Conservation (phyloP, 768 basidiomycete species). For the Kondoa malvinella region DNA sequence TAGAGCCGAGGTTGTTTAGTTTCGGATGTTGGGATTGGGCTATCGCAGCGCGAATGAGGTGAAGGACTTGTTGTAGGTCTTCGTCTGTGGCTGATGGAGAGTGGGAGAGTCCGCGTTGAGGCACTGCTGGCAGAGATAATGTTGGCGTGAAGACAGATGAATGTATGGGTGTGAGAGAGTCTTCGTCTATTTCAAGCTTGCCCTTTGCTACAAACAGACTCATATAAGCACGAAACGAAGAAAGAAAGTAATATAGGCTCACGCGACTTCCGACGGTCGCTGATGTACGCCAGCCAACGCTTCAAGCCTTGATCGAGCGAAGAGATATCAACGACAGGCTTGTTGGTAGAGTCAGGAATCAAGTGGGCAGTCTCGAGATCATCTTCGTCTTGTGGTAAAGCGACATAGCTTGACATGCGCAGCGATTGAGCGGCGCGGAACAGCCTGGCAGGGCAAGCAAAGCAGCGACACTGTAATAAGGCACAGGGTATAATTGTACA, state of each 20-base stretch:
- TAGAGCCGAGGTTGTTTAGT: slow-evolving; percentile 76
- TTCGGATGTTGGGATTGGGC: slow-evolving; percentile 66
- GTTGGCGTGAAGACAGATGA: neutral
- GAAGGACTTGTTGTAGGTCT: slow-evolving; percentile 33
- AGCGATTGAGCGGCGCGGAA: too few species aligned
- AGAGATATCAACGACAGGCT: neutral
- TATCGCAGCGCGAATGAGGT: slow-evolving; percentile 53
- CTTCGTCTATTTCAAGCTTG: neutral
- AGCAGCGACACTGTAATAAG: neutral
- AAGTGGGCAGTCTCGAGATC: too few species aligned
- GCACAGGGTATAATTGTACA: too few species aligned
- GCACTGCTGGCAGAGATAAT: neutral
- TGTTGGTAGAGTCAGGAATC: too few species aligned
- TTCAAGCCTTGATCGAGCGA: neutral
- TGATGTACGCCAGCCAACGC: neutral
- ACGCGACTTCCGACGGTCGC: neutral
- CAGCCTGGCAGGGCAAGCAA: neutral
- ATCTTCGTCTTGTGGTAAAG: too few species aligned
- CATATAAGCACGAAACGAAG: neutral
- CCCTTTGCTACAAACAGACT: neutral
- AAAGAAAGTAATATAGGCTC: neutral
- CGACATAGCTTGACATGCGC: too few species aligned
- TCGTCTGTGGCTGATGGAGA: neutral
- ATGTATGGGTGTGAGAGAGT: neutral
- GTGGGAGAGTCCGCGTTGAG: neutral